Evolutionary conservation across 176 grass and related monocot species (phyloP).

Genomic region (Chrysopogon serrulatus): DNA sequence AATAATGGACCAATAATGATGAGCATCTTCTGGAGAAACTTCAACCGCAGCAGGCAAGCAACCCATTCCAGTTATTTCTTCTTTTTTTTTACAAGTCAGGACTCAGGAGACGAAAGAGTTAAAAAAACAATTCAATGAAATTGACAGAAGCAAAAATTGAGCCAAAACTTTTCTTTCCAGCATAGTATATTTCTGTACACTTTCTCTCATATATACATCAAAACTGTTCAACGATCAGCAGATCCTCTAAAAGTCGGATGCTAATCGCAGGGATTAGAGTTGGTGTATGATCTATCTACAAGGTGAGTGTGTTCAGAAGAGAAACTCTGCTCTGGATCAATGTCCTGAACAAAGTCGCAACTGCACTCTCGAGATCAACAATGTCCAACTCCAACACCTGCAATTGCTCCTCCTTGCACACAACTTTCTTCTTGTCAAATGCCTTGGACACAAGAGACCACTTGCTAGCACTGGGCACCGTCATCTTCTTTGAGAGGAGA

Average conservation of each 20-base stretch:
- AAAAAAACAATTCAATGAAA: neutral
- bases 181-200: neutral
- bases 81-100: neutral
- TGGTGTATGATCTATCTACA: neutral
- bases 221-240: neutral
- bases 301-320: conserved; percentile 29
- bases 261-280: conserved; percentile 3
- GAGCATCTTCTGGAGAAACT: neutral
- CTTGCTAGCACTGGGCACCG: neutral
- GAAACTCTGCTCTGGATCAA: conserved; percentile 25
- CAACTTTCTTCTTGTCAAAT: neutral
- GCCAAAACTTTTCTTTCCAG: conserved; percentile 20
- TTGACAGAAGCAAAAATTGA: conserved; percentile 19
- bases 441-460: conserved; percentile 2
- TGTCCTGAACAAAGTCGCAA: conserved; percentile 25
- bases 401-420: neutral
- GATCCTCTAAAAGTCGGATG: neutral
- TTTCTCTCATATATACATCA: conserved; percentile 15
- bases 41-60: neutral
- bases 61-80: neutral
- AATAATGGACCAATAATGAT: neutral
- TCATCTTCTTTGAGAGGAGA: neutral
- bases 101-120: neutral
- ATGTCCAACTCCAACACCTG: conserved; percentile 20
- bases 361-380: conserved; percentile 4